Conservation (phyloP, 148 eudicot species). For the Salicornia ramosissima region DNA sequence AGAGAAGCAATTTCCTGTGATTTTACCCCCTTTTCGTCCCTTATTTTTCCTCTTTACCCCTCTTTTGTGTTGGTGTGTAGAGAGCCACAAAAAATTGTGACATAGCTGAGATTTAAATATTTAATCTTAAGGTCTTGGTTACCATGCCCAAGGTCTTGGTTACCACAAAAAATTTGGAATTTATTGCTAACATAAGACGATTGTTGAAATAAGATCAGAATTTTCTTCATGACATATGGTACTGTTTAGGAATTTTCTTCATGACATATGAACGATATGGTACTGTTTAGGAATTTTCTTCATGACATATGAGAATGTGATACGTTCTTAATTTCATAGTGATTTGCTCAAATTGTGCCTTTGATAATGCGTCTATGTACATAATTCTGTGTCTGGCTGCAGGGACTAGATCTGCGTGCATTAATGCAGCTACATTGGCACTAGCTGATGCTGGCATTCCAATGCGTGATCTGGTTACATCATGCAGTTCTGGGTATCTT, state of each 20-base stretch:
- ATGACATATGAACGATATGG: background rate
- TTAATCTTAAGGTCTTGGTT: too few relatives aligned
- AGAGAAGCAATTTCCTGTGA: background rate
- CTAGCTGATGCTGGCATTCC: slow-evolving; percentile 99
- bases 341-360: background rate
- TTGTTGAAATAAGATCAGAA: background rate
- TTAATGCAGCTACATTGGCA: slow-evolving; percentile 97
- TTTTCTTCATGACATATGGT: background rate
- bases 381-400: background rate
- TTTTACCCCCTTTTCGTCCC: background rate
- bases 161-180: too few relatives aligned
- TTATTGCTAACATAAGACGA: background rate
- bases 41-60: too few relatives aligned
- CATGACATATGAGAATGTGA: background rate
- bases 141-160: too few relatives aligned
- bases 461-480: slow-evolving; percentile 90
- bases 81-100: too few relatives aligned
- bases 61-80: too few relatives aligned
- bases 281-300: too few relatives aligned
- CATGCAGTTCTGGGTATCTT: slow-evolving; percentile 90
- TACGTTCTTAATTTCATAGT: background rate
- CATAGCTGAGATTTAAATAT: too few relatives aligned
- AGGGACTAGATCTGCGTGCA: slow-evolving; percentile 99
- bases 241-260: background rate
- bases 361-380: background rate